Base-by-base conservation (phyloP, 495 filamentous ascomycete genomes). In the Trichoderma parareesei region DNA sequence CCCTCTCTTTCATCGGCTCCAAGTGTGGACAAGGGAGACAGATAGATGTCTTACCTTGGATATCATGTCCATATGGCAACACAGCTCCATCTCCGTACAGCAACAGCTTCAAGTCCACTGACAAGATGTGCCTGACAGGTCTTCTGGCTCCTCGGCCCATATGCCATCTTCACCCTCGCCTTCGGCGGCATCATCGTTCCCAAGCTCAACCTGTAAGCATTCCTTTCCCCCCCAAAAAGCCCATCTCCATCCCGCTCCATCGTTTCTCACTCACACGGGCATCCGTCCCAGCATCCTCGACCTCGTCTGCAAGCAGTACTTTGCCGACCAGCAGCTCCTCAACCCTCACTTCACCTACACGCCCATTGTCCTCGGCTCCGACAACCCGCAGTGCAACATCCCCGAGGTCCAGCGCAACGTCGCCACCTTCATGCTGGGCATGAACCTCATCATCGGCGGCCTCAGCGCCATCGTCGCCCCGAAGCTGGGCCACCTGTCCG, bases 121-220 rank as follows among this genome's bases (percentile, higher is more conserved):
- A 27, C 74, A 60, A 75, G 62, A 41, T 38, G 42, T n/a, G 27
- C 13, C 42, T 46, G 27, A 62, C 64, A 96, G 90, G 83, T 96
- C 43, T 90, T 82, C 73, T 98, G 93, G 91, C 77, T 98, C 16
- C 69, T 98, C 10, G 85, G 83, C 0, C 88, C 90, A 4, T 91
- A 90, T 72, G 76, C 88, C 35, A 71, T 95, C 7, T 91, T 87
- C 72, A 88, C 90, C 0, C 77, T 96, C 53, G 92, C 91, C 0
- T 91, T 92, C 71, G 94, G 94, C 27, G 92, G 90, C 67, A 81
- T 88, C 35, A 75, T 90, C 3, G 90, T 95, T 4, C 90, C 89
- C 9, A 91, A 85, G 73, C 76, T 95, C 44, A 90, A 95, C 70
- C 75, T 96, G 71, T 80, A 76, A 67, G 73, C 60, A 8, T 27